A percentile compares a stretch with the other conserved stretches of the same genome.
Conservation (phyloP, 176 grass and related monocot species). For the Stipa capillata region DNA sequence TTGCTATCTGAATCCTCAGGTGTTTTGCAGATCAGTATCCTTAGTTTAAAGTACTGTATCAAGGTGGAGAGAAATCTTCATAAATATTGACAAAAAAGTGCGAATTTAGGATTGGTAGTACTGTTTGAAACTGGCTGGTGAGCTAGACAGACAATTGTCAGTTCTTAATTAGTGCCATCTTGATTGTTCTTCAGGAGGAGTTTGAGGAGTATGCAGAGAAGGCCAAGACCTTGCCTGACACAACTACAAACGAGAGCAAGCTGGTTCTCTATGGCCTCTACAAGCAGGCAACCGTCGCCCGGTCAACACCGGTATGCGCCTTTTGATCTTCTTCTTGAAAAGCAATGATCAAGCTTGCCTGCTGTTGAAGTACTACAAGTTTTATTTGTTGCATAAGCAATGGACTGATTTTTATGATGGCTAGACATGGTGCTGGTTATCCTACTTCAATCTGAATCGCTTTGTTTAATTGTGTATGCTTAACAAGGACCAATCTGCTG, state of each 20-base stretch:
- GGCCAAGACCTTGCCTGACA: slow-evolving; percentile 61
- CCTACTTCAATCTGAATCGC: too few species aligned
- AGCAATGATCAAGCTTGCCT: background rate
- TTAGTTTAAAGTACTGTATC: background rate
- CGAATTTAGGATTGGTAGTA: background rate
- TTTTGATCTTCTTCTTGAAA: background rate
- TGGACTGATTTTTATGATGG: background rate
- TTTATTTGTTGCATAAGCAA: background rate
- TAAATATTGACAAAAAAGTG: background rate
- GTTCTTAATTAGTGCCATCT: background rate
- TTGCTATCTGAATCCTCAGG: background rate
- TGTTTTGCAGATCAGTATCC: background rate
- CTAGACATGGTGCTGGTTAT: background rate
- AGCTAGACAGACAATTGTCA: background rate
- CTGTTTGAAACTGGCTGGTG: background rate
- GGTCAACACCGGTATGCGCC: slow-evolving; percentile 42
- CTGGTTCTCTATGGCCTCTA: slow-evolving; percentile 67
- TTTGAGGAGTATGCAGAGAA: slow-evolving; percentile 66
- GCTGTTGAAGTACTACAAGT: background rate
- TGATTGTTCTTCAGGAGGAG: slow-evolving; percentile 33
- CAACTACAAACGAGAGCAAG: slow-evolving; percentile 43
- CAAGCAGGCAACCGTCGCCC: slow-evolving; percentile 62
- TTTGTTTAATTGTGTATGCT: background rate
- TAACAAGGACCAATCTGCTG: background rate
- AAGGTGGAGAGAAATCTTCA: background rate